These are phyloP conservation scores for Bocquillonia castaneifolia DNA, from an alignment of 441 rosid genomes.

Conservation along the genomic window DNA sequence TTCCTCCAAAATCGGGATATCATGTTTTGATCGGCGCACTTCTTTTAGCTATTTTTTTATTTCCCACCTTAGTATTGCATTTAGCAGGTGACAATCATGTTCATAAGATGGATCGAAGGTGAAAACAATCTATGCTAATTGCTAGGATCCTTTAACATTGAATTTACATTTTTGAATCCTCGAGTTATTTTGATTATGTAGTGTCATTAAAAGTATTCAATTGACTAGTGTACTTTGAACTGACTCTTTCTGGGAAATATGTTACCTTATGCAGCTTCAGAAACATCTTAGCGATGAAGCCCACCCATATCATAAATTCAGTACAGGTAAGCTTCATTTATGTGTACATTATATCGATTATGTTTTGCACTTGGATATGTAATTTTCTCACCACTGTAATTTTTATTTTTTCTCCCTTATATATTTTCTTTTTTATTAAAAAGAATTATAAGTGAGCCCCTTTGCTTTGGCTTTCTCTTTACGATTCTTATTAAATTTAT, in stretches of 20 bases:
- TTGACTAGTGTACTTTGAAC: neutral
- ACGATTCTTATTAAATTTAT: neutral
- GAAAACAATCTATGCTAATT: neutral
- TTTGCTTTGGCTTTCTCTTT: neutral
- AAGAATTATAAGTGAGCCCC: neutral
- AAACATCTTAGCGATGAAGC: constrained; percentile 66
- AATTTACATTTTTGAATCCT: too few species aligned
- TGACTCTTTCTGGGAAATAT: constrained; percentile 10
- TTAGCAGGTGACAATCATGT: neutral
- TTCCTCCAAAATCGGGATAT: neutral
- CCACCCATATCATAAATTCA: constrained; percentile 85
- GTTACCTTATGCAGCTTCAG: constrained; percentile 47
- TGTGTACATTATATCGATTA: neutral
- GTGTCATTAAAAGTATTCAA: neutral
- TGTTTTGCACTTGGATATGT: neutral
- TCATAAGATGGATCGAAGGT: neutral
- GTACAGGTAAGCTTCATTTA: constrained; percentile 60
- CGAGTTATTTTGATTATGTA: too few species aligned
- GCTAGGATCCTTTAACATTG: too few species aligned
- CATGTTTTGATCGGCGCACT: too few species aligned
- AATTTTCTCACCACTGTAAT: neutral
- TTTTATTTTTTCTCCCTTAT: neutral
- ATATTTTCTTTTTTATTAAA: neutral
- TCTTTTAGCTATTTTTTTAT: neutral
- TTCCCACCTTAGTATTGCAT: neutral